Base-by-base conservation (phyloP, 2,329 filamentous ascomycete species). In the Sclerotinia borealis region DNA sequence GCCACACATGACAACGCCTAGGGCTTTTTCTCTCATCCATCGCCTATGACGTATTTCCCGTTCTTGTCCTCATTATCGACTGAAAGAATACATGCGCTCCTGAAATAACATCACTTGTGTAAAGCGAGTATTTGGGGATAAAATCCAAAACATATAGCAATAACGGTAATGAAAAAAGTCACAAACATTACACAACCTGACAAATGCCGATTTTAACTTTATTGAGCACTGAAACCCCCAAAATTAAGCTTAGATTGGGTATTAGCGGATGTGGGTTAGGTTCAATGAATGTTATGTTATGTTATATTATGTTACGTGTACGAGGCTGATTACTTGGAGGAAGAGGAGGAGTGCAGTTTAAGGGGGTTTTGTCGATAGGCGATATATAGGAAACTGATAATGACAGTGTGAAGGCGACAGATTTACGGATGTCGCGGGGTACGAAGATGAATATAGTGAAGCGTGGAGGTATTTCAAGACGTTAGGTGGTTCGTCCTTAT, bases 261-360 rank as follows among this genome's bases (percentile, higher is more conserved):
- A 50, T 77, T 68, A 0, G 66, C n/a, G n/a, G n/a, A n/a, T n/a
- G 10, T 11, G 75, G 72, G 3, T 70, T 75, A 0, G 70, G 59
- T 36, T 74, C 65, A 0, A 76, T 76, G 4, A 75, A 71, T 0
- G 79, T 75, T 15, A 81, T 74, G 56, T 77, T 75, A n/a, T n/a
- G n/a, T n/a, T n/a, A n/a, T n/a, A n/a, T n/a, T n/a, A n/a, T n/a
- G n/a, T n/a, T n/a, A n/a, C n/a, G n/a, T n/a, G n/a, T 43, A 80
- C 70, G 25, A 68, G 67, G n/a, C 71, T 68, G 19, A 37, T 27
- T 8, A 70, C 56, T 64, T 72, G 69, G 25, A 72, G 64, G 17
- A 70, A 19, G 19, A 72, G 65, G 1, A 70, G 70, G n/a, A 72
- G 68, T 68, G 17, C 27, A 22, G 36, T 54, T n/a, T 31, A 19